A percentile compares a stretch with the other conserved stretches of the same genome.
These are phyloP conservation scores for Malassezia slooffiae DNA, from an alignment of 1,284 basidiomycete species.

Conservation along the genomic window DNA sequence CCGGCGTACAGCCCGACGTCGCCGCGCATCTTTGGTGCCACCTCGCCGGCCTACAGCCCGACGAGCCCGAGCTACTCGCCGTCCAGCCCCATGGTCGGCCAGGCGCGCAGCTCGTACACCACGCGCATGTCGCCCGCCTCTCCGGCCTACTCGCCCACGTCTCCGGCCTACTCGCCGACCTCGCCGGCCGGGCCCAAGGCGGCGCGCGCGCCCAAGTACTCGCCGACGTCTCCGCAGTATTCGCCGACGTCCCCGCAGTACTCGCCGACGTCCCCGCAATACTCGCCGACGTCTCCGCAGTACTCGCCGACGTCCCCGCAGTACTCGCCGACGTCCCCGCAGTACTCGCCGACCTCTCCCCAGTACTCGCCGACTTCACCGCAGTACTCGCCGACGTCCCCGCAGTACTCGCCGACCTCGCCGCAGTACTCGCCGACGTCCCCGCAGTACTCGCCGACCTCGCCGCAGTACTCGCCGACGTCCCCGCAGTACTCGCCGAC, in stretches of 20 bases:
- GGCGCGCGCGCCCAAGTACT: constrained; percentile 38
- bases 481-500: constrained; percentile 41
- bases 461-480: constrained; percentile 49
- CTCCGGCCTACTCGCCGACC: constrained; percentile 46
- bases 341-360: constrained; percentile 36
- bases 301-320: constrained; percentile 39
- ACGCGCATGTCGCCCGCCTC: constrained; percentile 42
- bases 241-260: constrained; percentile 31
- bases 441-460: constrained; percentile 60
- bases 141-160: constrained; percentile 18
- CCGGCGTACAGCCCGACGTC: constrained; percentile 53
- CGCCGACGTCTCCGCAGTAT: constrained; percentile 38
- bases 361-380: constrained; percentile 44
- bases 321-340: constrained; percentile 36
- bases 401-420: constrained; percentile 38
- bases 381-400: constrained; percentile 51
- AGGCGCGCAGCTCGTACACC: constrained; percentile 50
- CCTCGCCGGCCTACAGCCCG: constrained; percentile 49
- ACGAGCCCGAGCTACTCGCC: constrained; percentile 49
- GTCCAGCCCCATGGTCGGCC: constrained; percentile 20
- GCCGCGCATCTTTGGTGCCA: constrained; percentile 56
- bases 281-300: constrained; percentile 45
- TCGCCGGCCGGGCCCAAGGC: constrained; percentile 32
- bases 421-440: constrained; percentile 34
- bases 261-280: constrained; percentile 63